Conservation (phyloP, 169 alveolate genomes). For the Blepharisma undulans region DNA sequence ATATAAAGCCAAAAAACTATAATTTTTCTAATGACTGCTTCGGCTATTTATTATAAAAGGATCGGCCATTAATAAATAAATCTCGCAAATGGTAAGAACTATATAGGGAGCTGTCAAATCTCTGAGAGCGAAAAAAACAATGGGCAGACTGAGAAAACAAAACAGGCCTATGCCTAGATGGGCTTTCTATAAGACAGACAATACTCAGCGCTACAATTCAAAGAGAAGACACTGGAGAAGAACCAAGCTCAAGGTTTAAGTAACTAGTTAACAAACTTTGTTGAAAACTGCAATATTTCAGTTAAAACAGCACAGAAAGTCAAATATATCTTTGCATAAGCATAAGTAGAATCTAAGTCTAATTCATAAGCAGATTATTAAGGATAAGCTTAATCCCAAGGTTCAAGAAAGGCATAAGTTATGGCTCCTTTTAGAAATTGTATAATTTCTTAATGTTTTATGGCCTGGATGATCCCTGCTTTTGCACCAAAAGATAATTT, state of each 20-base stretch:
- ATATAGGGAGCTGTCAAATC: slow-evolving; percentile 60
- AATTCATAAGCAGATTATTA: not conserved
- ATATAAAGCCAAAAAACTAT: too few relatives aligned
- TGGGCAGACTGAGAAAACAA: slow-evolving; percentile 73
- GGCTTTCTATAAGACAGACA: slow-evolving; percentile 74
- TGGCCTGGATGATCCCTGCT: not conserved
- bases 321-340: not conserved
- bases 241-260: slow-evolving; percentile 74
- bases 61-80: not conserved
- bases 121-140: slow-evolving; percentile 63
- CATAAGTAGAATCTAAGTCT: not conserved
- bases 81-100: slow-evolving; percentile 26
- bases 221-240: slow-evolving; percentile 83
- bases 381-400: not conserved
- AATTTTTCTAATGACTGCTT: not conserved
- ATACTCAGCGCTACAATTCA: slow-evolving; percentile 72
- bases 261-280: not conserved
- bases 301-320: not conserved
- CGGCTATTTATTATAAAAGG: not conserved
- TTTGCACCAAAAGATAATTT: too few relatives aligned
- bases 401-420: not conserved
- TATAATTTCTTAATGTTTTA: too few relatives aligned
- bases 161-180: slow-evolving; percentile 82
- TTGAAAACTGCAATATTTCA: not conserved
- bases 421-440: not conserved